A percentile compares a stretch with the other conserved stretches of the same genome.
These are phyloP conservation scores for Termitomyces sp. DNA, from an alignment of 768 basidiomycete genomes.

Conservation along the genomic window DNA sequence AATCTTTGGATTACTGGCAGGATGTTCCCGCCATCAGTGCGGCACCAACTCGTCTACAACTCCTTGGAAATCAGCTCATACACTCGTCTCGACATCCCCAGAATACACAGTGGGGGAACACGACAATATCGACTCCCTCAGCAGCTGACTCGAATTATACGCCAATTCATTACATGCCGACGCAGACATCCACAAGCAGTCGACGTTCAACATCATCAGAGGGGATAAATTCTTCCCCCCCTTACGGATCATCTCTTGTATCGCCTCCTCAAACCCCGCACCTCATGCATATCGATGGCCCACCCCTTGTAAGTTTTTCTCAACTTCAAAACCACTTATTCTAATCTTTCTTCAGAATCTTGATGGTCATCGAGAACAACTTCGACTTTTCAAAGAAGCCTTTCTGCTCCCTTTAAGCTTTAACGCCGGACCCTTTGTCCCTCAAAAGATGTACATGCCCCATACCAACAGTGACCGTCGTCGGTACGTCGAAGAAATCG, in stretches of 20 bases:
- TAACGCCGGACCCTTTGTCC: slow-evolving; percentile 47
- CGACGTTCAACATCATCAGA: slow-evolving; percentile 10
- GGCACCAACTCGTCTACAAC: not conserved
- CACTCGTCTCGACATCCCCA: slow-evolving; percentile 3
- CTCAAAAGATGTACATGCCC: slow-evolving; percentile 69
- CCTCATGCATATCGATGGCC: not conserved
- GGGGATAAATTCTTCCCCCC: not conserved
- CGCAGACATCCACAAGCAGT: not conserved
- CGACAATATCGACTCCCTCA: not conserved
- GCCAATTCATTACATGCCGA: not conserved
- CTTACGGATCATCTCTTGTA: slow-evolving; percentile 5
- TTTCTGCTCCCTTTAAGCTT: slow-evolving; percentile 27
- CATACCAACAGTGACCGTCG: slow-evolving; percentile 72
- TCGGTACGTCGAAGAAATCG: slow-evolving; percentile 69
- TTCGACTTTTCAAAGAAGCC: slow-evolving; percentile 38
- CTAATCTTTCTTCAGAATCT: slow-evolving; percentile 16
- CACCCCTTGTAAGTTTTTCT: not conserved
- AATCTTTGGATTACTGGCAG: slow-evolving; percentile 4
- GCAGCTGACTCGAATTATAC: slow-evolving; percentile 7
- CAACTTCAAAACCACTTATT: not conserved
- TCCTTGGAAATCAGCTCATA: not conserved
- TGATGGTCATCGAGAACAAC: slow-evolving; percentile 40
- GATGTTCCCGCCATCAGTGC: not conserved
- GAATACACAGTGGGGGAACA: not conserved
- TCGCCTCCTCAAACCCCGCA: slow-evolving; percentile 8